Base-by-base conservation (phyloP, 768 basidiomycete genomes). In the Dioszegia aurantiaca region DNA sequence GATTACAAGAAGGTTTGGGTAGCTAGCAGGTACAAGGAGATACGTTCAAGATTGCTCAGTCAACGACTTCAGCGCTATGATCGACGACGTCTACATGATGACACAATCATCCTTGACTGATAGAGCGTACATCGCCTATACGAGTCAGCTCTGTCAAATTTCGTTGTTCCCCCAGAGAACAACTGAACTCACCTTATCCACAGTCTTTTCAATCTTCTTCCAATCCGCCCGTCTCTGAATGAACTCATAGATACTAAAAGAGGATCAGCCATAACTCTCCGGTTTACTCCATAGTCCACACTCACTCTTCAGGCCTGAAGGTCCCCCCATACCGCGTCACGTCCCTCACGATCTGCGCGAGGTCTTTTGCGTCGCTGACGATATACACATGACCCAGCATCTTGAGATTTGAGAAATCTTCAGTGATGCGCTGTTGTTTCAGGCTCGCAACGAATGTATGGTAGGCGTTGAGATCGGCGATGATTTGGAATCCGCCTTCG, bases 301-400 rank as follows among this genome's bases (percentile, higher is more conserved):
- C 78, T 59, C 56, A 90, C 76, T 78, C 92, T 83, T 99, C 94
- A 2, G 94, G 91, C 28, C 89, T 81, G 76, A 93, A 92, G 1
- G 89, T 87, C 1, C 94, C 95, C 2, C 95, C 94, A 77, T 98
- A 98, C 42, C 94, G 81, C 24, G 91, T 89, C 9, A 94, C 90
- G 77, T 98, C 94, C 60, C 91, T 80, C 14, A 98, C 93, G 65
- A 98, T 94, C 78, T 90, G 88, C 30, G 94, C 93, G 14, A 99
- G 81, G 73, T 98, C 94, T 69, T 92, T 94, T 0, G 95, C 94
- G 63, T 94, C 92, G 63, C 88, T 87, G 12, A 94, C 91, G 45
- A 98, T 89, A 74, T 86, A 98, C 1, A 98, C 90, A 68, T 98
- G 91, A 1, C 93, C 93, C 12, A 95, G 81, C 92, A 98, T 95